Base-by-base conservation (phyloP, 176 grass and related monocot genomes). In the Carex myosuroides region DNA sequence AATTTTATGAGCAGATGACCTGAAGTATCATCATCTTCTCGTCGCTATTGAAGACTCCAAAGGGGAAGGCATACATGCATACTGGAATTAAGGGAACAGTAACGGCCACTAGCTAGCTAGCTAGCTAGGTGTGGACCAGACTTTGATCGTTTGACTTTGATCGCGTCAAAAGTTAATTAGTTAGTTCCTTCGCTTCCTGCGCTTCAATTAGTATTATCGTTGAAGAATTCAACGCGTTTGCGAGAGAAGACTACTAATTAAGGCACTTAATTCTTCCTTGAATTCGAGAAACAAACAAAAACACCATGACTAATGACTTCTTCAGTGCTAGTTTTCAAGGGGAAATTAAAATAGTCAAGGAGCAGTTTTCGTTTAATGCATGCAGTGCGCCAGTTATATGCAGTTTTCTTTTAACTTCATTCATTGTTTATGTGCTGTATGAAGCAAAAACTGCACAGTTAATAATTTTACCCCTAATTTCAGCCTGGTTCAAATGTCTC, bases 221-320 rank as follows among this genome's bases (percentile, higher is more conserved):
- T 82, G 80, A 82, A 82, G 4, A 17, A 44, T 82, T 82, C 80
- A 82, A 82, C 80, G 46, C 80, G 80, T 21, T 68, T 33, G 53
- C 24, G 13, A 50, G 61, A 66, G 80, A 68, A 67, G 26, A 26
- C 26, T 26, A 26, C 26, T 26, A 26, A 26, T 9, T 13, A 66
- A 64, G 55, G 55, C 26, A 37, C 17, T 81, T 2, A 26, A 26
- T 26, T 74, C 7, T 14, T 79, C 14, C 59, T 59, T 81, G 54
- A 60, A 39, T 21, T 44, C 3, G 20, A 81, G 29, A 41, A 16
- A 52, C n/a, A 16, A 24, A 52, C n/a, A 29, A 82, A 82, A 50
- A 4, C 21, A 41, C 11, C 11, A 21, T 46, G 60, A 81, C 26
- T 26, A 1, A 26, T 26, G 26, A 26, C 24, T 24, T 24, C 60